phyloP scores from a whole-genome alignment of 495 filamentous ascomycete species.

The Pseudevernia furfuracea region DNA sequence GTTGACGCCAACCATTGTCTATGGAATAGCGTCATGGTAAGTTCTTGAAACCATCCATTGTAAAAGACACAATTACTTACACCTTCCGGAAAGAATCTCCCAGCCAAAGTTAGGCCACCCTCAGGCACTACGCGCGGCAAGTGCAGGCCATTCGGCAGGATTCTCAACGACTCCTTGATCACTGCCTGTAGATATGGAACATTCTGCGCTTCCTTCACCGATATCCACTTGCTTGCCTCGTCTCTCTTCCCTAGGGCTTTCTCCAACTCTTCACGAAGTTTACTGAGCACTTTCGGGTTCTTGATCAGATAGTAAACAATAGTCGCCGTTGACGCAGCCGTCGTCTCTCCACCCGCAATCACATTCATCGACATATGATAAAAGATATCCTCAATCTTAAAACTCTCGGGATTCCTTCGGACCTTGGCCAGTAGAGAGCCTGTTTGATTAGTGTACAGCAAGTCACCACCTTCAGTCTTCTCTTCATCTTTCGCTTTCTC shows the following conservation, averaged over 20 bases:
- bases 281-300: constrained; percentile 31
- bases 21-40: background rate
- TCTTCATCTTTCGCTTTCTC: constrained; percentile 16
- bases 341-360: constrained; percentile 50
- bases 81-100: background rate
- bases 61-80: background rate
- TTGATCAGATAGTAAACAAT: constrained; percentile 46
- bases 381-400: constrained; percentile 38
- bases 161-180: constrained; percentile 41
- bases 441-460: constrained; percentile 37
- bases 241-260: constrained; percentile 21
- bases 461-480: constrained; percentile 39
- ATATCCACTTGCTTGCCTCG: constrained; percentile 17
- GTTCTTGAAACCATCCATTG: background rate
- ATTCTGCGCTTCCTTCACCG: constrained; percentile 42
- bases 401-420: constrained; percentile 48
- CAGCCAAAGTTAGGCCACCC: background rate
- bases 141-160: constrained; percentile 15
- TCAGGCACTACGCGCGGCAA: constrained; percentile 1
- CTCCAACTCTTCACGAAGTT: constrained; percentile 42
- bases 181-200: constrained; percentile 44
- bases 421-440: constrained; percentile 52
- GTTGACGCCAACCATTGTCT: constrained; percentile 46
- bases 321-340: constrained; percentile 42
- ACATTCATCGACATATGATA: constrained; percentile 39